phyloP scores from a whole-genome alignment of 1,139 yeast species.

The Geotrichum klebahnii region DNA sequence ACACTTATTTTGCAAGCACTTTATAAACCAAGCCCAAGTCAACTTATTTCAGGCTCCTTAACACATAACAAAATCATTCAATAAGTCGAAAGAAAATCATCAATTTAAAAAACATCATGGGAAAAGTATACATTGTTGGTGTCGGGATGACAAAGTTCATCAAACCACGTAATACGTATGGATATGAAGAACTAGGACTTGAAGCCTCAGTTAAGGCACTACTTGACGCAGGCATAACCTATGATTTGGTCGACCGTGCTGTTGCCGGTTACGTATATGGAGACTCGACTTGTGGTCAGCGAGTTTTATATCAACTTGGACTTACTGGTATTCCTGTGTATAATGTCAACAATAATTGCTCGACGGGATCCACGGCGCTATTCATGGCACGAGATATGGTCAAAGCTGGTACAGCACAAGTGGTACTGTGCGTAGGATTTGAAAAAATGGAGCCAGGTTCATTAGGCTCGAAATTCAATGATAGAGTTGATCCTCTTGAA shows the following conservation, averaged over 20 bases:
- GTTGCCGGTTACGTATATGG: slow-evolving; percentile 35
- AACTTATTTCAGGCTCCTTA: too few relatives aligned
- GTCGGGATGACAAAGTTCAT: slow-evolving; percentile 37
- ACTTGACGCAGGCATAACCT: slow-evolving; percentile 33
- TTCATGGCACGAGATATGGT: slow-evolving; percentile 31
- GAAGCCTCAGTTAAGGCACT: slow-evolving; percentile 36
- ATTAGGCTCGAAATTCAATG: slow-evolving; percentile 29
- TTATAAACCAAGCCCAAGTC: too few relatives aligned
- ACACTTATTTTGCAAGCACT: too few relatives aligned
- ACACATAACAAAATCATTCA: too few relatives aligned
- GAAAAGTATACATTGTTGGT: slow-evolving; percentile 30
- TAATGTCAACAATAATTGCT: slow-evolving; percentile 36
- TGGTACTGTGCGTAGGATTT: slow-evolving; percentile 35
- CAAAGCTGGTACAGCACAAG: slow-evolving; percentile 31
- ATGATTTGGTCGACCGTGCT: slow-evolving; percentile 34
- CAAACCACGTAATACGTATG: slow-evolving; percentile 33
- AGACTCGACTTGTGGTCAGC: slow-evolving; percentile 36
- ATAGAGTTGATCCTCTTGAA: slow-evolving; percentile 33
- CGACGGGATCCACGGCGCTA: slow-evolving; percentile 36
- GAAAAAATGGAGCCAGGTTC: slow-evolving; percentile 36
- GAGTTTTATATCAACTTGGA: slow-evolving; percentile 35
- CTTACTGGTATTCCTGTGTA: slow-evolving; percentile 35
- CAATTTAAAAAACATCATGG: slow-evolving; percentile 1
- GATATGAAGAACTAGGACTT: slow-evolving; percentile 34
- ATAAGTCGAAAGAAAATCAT: too few relatives aligned